A percentile compares a stretch with the other conserved stretches of the same genome.
These are phyloP conservation scores for Chaetomiaceae sp. DNA, from an alignment of 2,329 filamentous ascomycete species.

Conservation along the genomic window DNA sequence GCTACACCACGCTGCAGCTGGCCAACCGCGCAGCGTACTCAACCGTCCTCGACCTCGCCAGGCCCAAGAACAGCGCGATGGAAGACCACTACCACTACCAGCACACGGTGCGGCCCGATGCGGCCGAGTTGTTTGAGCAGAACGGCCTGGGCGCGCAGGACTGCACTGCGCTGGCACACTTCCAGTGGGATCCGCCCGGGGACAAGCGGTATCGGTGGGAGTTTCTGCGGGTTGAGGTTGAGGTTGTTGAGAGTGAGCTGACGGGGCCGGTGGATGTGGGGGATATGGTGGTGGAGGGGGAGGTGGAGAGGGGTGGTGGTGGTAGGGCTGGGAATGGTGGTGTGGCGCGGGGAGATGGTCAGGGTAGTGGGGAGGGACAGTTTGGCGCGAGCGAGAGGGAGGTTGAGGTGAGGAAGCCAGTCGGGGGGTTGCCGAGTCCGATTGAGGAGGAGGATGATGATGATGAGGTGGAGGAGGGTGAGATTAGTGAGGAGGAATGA, in stretches of 20 bases:
- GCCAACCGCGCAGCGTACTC: conserved; percentile 16
- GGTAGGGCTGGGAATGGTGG: too few species aligned
- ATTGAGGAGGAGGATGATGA: conserved; percentile 1
- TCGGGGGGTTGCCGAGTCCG: neutral
- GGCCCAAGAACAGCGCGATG: conserved; percentile 9
- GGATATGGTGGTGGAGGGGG: conserved; percentile 19
- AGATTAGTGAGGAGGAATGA: conserved; percentile 11
- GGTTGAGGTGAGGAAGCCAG: neutral
- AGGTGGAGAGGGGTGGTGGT: conserved; percentile 7
- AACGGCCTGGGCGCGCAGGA: neutral
- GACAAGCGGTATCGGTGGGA: conserved; percentile 9
- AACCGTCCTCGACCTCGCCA: conserved; percentile 8
- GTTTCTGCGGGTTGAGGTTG: conserved; percentile 15
- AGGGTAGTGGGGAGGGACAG: neutral
- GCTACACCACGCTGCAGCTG: conserved; percentile 7
- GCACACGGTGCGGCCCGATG: neutral
- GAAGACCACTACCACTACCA: conserved; percentile 13
- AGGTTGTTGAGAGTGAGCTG: conserved; percentile 13
- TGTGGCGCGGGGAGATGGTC: neutral
- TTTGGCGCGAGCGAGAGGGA: neutral
- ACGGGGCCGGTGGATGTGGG: conserved; percentile 20
- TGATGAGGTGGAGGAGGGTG: conserved; percentile 1
- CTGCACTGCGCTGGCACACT: neutral
- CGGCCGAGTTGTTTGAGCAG: neutral
- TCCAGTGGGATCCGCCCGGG: conserved; percentile 11